Evolutionary conservation across 2,329 filamentous ascomycete species (phyloP).

Genomic region (Paecilomyces niveus): DNA sequence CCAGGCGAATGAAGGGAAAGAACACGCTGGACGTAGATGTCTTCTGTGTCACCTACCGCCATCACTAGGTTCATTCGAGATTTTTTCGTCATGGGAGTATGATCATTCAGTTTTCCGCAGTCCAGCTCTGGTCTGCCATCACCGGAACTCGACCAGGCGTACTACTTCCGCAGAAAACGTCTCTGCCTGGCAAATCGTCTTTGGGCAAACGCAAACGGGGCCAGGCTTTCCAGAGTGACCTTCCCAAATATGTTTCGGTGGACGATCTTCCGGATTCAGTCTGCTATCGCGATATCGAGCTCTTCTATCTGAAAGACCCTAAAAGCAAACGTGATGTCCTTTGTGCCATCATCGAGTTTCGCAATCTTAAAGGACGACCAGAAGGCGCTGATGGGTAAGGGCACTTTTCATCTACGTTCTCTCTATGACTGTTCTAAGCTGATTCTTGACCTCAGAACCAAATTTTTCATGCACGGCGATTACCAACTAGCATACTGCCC

Average conservation of each 20-base stretch:
- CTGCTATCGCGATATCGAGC: constrained; percentile 17
- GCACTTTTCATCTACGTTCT: too few relatives aligned
- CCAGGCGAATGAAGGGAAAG: constrained; percentile 6
- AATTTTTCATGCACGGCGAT: constrained; percentile 21
- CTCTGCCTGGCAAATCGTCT: too few relatives aligned
- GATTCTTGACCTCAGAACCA: constrained; percentile 11
- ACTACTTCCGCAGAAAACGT: constrained; percentile 12
- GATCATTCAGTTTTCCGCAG: constrained; percentile 13
- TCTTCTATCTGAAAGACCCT: constrained; percentile 14
- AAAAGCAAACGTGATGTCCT: constrained; percentile 15
- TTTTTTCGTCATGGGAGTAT: constrained; percentile 16
- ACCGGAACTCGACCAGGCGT: constrained; percentile 14
- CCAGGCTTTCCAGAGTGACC: constrained; percentile 14
- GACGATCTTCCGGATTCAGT: constrained; percentile 15
- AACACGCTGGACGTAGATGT: too few relatives aligned
- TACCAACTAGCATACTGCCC: constrained; percentile 21
- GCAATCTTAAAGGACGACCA: constrained; percentile 8
- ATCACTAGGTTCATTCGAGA: constrained; percentile 18
- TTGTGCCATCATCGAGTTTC: constrained; percentile 17
- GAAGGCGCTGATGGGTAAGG: constrained; percentile 20
- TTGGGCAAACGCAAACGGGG: not conserved
- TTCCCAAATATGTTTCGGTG: constrained; percentile 13
- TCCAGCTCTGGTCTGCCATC: constrained; percentile 18
- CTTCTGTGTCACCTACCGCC: constrained; percentile 11
- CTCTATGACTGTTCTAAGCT: too few relatives aligned